Evolutionary conservation across 2,329 filamentous ascomycete species (phyloP), one percentile per base, ranked within the genome.

Genomic region (Ophiostoma sp.): DNA sequence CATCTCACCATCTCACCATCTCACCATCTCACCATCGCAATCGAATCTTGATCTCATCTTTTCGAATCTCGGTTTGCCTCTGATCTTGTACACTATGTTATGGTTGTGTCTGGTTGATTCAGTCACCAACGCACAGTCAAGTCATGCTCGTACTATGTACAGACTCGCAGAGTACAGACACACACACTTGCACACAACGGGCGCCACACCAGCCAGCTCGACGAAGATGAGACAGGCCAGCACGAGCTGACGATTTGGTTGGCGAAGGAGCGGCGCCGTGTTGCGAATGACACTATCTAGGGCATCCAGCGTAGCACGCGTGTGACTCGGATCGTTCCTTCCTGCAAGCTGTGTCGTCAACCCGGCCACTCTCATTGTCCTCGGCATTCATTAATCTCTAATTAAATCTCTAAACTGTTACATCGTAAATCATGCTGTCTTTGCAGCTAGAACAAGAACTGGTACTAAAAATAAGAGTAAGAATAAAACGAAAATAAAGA

Each of bases 81-180:
- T 33, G 57, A 62, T 62, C 57, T 57, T 57, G 52, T 57, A 15
- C n/a, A 52, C 17, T 57, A 10, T 4, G 44, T 57, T 27, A 27
- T 57, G 52, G 52, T 31, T 57, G 52, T 57, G 52, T 57, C 57
- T 62, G 57, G 57, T 62, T 62, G 57, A 33, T 15, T 62, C 57
- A 33, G 57, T 33, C 15, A 33, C 57, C 57, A 33, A 33, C 27
- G 6, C 13, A 39, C 36, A 39, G 27, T 31, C 27, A 10, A 39
- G 36, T 3, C 36, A 39, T 39, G 10, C 5, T 39, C 41, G 5
- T 48, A 11, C n/a, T 13, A 7, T 20, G 6, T 48, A 23, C 23
- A 57, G 8, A 48, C 41, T 17, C 41, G 15, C 13, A 44, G 36
- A 8, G 36, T 17, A 44, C 39, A 44, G 11, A 15, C 41, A 48